A percentile compares a stretch with the other conserved stretches of the same genome.
phyloP scores from a whole-genome alignment of 2,329 filamentous ascomycete species.

The Trichoderma sp. region DNA sequence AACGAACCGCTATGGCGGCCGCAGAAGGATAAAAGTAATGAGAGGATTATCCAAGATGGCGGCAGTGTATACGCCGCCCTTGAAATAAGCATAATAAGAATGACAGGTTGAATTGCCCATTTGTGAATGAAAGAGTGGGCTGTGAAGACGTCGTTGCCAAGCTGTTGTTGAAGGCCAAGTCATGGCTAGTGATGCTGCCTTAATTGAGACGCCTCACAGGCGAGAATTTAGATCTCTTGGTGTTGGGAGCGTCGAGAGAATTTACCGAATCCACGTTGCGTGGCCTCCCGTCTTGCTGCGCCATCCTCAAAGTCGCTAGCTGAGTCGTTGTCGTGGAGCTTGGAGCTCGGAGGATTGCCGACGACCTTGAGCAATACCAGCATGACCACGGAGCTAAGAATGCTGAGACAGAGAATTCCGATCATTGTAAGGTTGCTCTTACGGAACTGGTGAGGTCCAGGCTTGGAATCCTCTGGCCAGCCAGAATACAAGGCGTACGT shows the following conservation, averaged over 20 bases:
- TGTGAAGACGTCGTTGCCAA: not conserved
- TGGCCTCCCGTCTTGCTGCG: conserved; percentile 56
- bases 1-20: not conserved
- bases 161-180: conserved; percentile 34
- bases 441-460: conserved; percentile 69
- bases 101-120: conserved; percentile 41
- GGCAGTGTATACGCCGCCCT: conserved; percentile 19
- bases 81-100: conserved; percentile 19
- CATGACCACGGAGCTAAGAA: conserved; percentile 69
- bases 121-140: conserved; percentile 16
- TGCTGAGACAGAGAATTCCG: conserved; percentile 76
- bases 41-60: not conserved
- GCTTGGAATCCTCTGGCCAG: conserved; percentile 73
- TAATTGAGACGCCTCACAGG: not conserved
- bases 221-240: not conserved
- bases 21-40: not conserved
- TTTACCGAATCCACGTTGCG: conserved; percentile 57
- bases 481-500: conserved; percentile 88
- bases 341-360: conserved; percentile 52
- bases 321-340: conserved; percentile 41
- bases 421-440: conserved; percentile 88
- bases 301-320: conserved; percentile 55
- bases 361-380: conserved; percentile 60
- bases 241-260: conserved; percentile 36
- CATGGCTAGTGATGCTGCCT: not conserved